A percentile compares a stretch with the other conserved stretches of the same genome.
Conservation (phyloP, 2,329 filamentous ascomycete species). For the Colletotrichum musicola region DNA sequence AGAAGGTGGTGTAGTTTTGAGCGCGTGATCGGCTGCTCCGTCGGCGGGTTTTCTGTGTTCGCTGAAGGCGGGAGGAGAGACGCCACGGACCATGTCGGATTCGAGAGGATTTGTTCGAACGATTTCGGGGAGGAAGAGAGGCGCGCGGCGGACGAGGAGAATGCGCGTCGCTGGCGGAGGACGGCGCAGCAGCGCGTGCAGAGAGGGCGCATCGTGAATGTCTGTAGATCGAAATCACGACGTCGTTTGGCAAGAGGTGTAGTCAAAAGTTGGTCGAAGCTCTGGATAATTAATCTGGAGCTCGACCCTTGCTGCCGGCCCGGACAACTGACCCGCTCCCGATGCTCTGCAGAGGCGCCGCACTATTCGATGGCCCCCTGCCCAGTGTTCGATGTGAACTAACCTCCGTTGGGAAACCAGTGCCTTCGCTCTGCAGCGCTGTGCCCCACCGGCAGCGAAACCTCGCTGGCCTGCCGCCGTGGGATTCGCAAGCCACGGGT, state of each 20-base stretch:
- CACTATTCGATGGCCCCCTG: no score
- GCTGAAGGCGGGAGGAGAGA: slow-evolving; percentile 72
- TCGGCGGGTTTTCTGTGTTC: slow-evolving; percentile 43
- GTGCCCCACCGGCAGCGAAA: background rate
- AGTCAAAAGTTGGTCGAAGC: slow-evolving; percentile 18
- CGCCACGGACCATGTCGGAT: slow-evolving; percentile 86
- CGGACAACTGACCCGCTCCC: background rate
- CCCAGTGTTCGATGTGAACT: background rate
- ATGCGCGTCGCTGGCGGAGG: slow-evolving; percentile 20
- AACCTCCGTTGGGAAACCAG: background rate
- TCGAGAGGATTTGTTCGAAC: slow-evolving; percentile 67
- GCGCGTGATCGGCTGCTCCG: slow-evolving; percentile 66
- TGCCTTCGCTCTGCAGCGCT: background rate
- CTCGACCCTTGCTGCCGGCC: slow-evolving; percentile 20
- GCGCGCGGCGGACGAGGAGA: slow-evolving; percentile 31
- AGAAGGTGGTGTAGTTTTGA: slow-evolving; percentile 85
- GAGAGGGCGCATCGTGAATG: slow-evolving; percentile 17
- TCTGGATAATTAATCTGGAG: slow-evolving; percentile 23
- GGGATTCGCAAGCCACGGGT: slow-evolving; percentile 11
- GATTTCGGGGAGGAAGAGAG: slow-evolving; percentile 12
- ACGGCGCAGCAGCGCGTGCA: slow-evolving; percentile 26
- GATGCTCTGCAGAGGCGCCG: background rate
- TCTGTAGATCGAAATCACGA: background rate
- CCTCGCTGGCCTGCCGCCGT: background rate
- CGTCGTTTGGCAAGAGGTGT: background rate